Base-by-base conservation (phyloP, 768 basidiomycete species). In the Tulasnella calospora region DNA sequence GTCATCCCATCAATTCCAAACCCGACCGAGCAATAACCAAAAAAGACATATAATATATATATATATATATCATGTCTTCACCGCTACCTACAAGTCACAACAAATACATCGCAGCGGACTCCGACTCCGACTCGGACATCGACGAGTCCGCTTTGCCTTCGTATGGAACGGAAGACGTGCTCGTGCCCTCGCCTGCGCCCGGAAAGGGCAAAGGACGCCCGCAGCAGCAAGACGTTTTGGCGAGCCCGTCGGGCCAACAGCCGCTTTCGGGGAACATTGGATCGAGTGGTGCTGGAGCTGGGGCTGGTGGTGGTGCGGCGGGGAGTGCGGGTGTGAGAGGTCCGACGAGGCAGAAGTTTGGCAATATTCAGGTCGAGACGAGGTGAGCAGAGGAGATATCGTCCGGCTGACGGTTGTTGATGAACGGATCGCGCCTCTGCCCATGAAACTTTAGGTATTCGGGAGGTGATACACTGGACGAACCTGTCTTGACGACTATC, bases 391-490 rank as follows among this genome's bases (percentile, higher is more conserved):
- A 17, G 3, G 13, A 3, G 3, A 44, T 12, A 3, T 44, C 12
- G 13, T 15, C 12, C 12, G 1, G 44, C 44, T 12, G 3, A 12
- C 73, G 35, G 7, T 3, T 55, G 15, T 41, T 35, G 33, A 61
- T 61, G 35, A n/a, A 76, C 41, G 67, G 17, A 40, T 80, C 23
- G 1, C 23, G 55, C 40, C 40, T 1, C 7, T 41, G 12, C 10
- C 40, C 36, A 38, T 75, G 51, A 23, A n/a, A 6, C 6, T 33
- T 78, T 81, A 92, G 94, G 81, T 94, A 91, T 84, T 88, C 94
- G n/a, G 93, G 92, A 13, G 88, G 87, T 12, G 94, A 96, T 81
- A 98, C 96, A 0, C 88, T 99, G 41, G 96, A 98, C 82, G 96
- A 99, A 83, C 95, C 96, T 4, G 88, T 99, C 23, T 89, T 91